These are phyloP conservation scores for Mycena galopus DNA, from an alignment of 768 basidiomycete genomes.

Conservation along the genomic window DNA sequence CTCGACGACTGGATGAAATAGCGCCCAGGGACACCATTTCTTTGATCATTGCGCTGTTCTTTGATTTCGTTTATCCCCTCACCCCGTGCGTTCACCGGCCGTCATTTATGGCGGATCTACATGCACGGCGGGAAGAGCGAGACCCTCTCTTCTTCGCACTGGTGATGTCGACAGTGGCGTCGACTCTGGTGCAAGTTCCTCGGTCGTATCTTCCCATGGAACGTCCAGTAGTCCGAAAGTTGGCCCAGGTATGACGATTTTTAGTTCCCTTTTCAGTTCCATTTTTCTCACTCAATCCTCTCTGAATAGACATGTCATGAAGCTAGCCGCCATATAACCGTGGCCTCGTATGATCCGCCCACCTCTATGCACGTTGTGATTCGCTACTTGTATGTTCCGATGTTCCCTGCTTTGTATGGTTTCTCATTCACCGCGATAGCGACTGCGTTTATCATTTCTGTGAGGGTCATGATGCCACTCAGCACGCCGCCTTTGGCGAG, in stretches of 20 bases:
- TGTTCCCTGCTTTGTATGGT: conserved; percentile 1
- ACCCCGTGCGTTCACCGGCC: conserved; percentile 94
- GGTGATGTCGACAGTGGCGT: conserved; percentile 90
- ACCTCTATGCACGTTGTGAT: conserved; percentile 88
- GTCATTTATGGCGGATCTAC: conserved; percentile 92
- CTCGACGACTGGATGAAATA: conserved; percentile 84
- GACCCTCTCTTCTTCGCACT: conserved; percentile 93
- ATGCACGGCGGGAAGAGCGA: conserved; percentile 82
- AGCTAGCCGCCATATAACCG: conserved; percentile 84
- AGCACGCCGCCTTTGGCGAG: conserved; percentile 90
- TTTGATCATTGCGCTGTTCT: conserved; percentile 89
- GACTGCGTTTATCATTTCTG: conserved; percentile 91
- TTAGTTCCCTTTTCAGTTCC: conserved; percentile 2
- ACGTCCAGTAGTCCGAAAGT: conserved; percentile 83
- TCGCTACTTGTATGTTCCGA: conserved; percentile 82
- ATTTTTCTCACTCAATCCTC: background rate
- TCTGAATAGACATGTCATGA: conserved; percentile 75
- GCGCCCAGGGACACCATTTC: conserved; percentile 86
- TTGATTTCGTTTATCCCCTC: conserved; percentile 93
- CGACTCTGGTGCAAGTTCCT: conserved; percentile 90
- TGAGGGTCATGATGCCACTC: conserved; percentile 88
- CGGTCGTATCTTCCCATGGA: conserved; percentile 91
- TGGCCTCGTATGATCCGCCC: conserved; percentile 87
- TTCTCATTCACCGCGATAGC: conserved; percentile 51
- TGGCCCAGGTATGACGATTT: conserved; percentile 65